Percentiles rank a stretch among this genome's conserved stretches.
Conservation (phyloP, 106 monocot species). For the Triglochin maritima region DNA sequence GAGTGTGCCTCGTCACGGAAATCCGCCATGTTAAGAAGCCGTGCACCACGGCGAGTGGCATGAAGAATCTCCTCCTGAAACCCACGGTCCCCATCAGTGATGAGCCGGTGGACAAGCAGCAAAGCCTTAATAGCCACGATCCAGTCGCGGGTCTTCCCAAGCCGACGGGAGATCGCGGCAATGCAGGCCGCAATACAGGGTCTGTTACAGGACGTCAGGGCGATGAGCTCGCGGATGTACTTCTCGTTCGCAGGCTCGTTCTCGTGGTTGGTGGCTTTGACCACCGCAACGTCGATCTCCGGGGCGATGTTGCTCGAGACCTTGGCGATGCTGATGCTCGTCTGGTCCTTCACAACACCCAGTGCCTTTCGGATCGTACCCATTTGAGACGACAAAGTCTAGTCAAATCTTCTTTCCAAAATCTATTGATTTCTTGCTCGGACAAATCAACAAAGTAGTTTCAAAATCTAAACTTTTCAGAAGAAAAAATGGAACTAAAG, state of each 20-base stretch:
- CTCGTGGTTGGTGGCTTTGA: constrained; percentile 68
- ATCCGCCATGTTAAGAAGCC: constrained; percentile 54
- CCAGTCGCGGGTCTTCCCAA: constrained; percentile 55
- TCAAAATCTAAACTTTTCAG: no score
- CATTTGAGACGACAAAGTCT: constrained; percentile 5
- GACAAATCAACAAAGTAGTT: no score
- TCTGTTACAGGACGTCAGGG: constrained; percentile 33
- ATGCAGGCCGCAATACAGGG: constrained; percentile 39
- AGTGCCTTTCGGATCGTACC: constrained; percentile 48
- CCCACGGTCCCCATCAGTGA: constrained; percentile 35
- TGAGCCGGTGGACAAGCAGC: constrained; percentile 54
- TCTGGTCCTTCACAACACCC: constrained; percentile 61
- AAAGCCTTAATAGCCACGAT: constrained; percentile 58
- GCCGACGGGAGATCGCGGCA: constrained; percentile 45
- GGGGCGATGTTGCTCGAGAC: constrained; percentile 55
- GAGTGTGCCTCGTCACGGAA: constrained; percentile 79
- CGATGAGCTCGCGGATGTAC: constrained; percentile 43
- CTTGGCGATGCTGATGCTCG: constrained; percentile 60
- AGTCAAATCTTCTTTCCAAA: no score
- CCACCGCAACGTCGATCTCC: constrained; percentile 60
- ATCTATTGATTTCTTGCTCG: no score
- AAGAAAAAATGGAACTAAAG: no score
- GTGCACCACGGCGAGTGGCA: constrained; percentile 48
- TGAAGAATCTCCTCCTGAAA: constrained; percentile 56
- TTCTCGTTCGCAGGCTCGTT: constrained; percentile 56